Evolutionary conservation across 805 yeast genomes (phyloP), one percentile per base, ranked within the genome.

Genomic region (Lipomyces lipofer): DNA sequence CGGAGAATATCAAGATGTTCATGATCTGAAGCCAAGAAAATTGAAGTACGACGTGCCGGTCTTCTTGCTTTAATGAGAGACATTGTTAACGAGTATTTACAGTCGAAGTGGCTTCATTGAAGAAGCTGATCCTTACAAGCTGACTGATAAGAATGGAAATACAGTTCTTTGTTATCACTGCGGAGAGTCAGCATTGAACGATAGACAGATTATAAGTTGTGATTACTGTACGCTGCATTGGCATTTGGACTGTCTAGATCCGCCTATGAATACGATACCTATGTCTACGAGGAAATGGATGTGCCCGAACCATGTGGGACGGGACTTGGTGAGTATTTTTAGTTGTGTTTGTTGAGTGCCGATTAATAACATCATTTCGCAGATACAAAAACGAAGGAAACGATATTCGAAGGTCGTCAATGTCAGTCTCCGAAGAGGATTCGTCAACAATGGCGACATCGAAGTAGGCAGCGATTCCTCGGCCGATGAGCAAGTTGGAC

Each of bases 191-290:
- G 94, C 89, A 0, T 71, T 85, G 49, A 70, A 73, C 19, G 78
- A 81, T 40, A 75, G 78, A 46, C 75, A 79, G 32, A 75, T 91
- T 17, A 78, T 84, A 13, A 81, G 80, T 52, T 91, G 98, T 69
- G 97, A 89, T 65, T 86, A 84, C 65, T 91, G 98, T 69, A 75
- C 85, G 0, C 73, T 86, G 2, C 78, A 83, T 15, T 91, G 95
- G 95, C 98, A 91, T 71, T 70, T 91, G 44, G 97, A 92, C 70
- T 91, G 98, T 69, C 70, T 91, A 13, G 75, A 78, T 48, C 86
- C 88, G 1, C 95, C 96, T 1, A 72, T 88, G 62, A 77, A 88
- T 13, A 75, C 85, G 4, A 80, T 85, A 17, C 88, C 88, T 64
- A 42, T 85, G 38, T 67, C 87, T 42, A 95, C 94, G 1, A 75